These are phyloP conservation scores for Coprinellus aureogranulatus DNA, from an alignment of 768 basidiomycete genomes.

Conservation along the genomic window DNA sequence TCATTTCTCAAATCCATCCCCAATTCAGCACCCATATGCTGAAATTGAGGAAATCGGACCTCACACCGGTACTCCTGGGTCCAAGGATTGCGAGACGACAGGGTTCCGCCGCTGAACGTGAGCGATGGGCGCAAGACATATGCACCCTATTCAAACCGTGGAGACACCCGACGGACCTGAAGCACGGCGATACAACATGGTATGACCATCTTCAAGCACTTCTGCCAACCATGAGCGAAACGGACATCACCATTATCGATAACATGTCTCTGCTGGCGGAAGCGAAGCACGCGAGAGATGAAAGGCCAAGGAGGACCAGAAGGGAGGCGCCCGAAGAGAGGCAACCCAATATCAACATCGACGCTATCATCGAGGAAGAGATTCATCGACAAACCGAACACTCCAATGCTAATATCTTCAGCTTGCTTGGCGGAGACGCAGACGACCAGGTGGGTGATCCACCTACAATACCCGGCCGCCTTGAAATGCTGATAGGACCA, in stretches of 20 bases:
- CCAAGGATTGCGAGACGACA: not conserved
- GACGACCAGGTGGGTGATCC: too few species aligned
- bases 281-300: slow-evolving; percentile 2
- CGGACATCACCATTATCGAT: not conserved
- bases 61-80: not conserved
- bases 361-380: not conserved
- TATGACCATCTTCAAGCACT: not conserved
- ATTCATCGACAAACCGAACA: not conserved
- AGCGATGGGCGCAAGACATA: slow-evolving; percentile 4
- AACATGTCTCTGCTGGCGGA: slow-evolving; percentile 7
- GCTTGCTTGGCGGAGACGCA: too few species aligned
- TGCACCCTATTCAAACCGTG: slow-evolving; percentile 5
- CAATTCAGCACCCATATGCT: not conserved
- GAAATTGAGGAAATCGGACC: too few species aligned
- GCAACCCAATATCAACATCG: not conserved
- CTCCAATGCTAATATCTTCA: too few species aligned
- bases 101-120: not conserved
- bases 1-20: not conserved
- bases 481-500: too few species aligned
- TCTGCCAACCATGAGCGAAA: not conserved
- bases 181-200: not conserved
- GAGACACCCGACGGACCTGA: not conserved
- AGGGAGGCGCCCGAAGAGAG: not conserved
- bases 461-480: too few species aligned
- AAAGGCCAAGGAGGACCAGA: not conserved